Base-by-base conservation (phyloP, 2,329 filamentous ascomycete species). In the Ophiostoma triangulosporum region DNA sequence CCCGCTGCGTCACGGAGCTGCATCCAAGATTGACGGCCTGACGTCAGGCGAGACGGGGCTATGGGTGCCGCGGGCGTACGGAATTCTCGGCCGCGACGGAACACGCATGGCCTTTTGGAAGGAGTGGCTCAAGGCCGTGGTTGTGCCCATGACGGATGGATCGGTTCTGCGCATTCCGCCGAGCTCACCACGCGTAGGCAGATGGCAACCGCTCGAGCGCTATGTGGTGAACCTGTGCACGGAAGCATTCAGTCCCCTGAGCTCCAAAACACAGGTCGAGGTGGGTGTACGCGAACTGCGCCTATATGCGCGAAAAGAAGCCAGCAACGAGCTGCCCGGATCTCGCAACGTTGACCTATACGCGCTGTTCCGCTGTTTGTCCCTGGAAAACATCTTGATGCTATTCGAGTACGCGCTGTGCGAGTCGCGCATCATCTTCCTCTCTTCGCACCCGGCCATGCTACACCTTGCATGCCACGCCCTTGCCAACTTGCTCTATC, bases 211-310 rank as follows among this genome's bases (percentile, higher is more conserved):
- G 14, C 71, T 98, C 56, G 93, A 98, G 71, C 83, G 90, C 64
- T 98, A 97, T 66, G 90, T 98, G 32, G 84, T 97, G 69, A 97
- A 97, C 66, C 75, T 98, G 32, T 98, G 93, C 69, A 90, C 90
- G 9, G 91, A 97, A 69, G 93, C 93, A 2, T 85, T 94, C 63
- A 91, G 86, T 63, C 93, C 93, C 1, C 80, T 95, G 50, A 86
- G 86, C 32, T 97, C 93, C 36, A 91, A 94, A 69, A 97, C 91
- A 0, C 93, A 98, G 66, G 89, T 97, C 31, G 93, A 98, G 69
- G 75, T 97, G 35, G 84, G 86, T 1, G 81, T 98, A 31, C 81
- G 93, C 55, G 93, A 98, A 66, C 70, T 98, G 60, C 85, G 89
- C 31, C 74, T 98, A 51, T 97, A 95, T 68, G 90, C 93, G 6